Evolutionary conservation across 2,329 filamentous ascomycete genomes (phyloP), one percentile per base, ranked within the genome.

Genomic region (Phymatotrichopsis omnivora): DNA sequence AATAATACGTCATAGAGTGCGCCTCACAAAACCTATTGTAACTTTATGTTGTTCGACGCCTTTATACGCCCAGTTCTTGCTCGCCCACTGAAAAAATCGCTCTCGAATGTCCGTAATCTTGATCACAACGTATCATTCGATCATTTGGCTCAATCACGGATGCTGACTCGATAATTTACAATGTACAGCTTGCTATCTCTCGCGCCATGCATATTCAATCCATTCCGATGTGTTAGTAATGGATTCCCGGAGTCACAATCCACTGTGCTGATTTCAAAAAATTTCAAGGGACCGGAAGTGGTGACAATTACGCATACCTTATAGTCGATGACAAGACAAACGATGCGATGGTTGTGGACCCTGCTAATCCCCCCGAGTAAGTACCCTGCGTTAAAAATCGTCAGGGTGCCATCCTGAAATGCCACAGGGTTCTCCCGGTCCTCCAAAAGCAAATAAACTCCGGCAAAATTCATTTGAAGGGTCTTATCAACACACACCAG

Each of bases 401-500:
- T 24, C 17, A 38, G 5, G 17, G 17, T 39, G 38, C 35, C 4
- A 44, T 38, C 25, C 16, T 31, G 32, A 45, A 36, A 29, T 22
- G 8, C 5, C 29, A 28, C 41, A 80, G 76, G 56, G 76, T 80
- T 4, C 62, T 74, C 3, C 76, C 77, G 10, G 68, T 73, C 7
- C 66, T 98, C 41, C 80, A 89, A 62, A 73, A 86, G 54, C 78
- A 83, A 49, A 80, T 84, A 5, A 66, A 77, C 30, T 67, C 70
- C 17, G 80, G 81, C 12, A 74, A 76, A 56, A 85, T 94, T 60
- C 87, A 93, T 57, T 67, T 98, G 52, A 86, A 74, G 19, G 83
- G 80, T 38, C 93, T 98, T 61, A 79, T 96, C 59, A 98, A 98
- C 62, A 98, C 91, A 2, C 91, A 98, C 61, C 89, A 96, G 87